phyloP scores from a whole-genome alignment of 768 basidiomycete species.

The Russula olivacea region DNA sequence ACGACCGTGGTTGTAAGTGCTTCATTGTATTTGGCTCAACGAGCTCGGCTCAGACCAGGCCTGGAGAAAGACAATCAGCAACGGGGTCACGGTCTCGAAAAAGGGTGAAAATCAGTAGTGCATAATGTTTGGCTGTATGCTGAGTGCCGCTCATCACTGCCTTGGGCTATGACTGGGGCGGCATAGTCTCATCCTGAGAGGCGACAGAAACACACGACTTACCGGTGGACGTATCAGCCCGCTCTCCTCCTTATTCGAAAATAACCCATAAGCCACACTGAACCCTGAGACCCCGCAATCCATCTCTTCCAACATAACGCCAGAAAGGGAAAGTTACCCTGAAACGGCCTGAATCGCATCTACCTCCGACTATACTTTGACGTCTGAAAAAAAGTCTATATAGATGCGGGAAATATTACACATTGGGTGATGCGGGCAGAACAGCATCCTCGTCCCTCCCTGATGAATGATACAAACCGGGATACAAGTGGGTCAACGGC shows the following conservation, averaged over 20 bases:
- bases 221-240: neutral
- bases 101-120: constrained; percentile 18
- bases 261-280: neutral
- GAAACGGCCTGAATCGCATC: neutral
- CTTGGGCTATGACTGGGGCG: constrained; percentile 27
- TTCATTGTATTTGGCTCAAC: neutral
- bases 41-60: neutral
- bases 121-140: constrained; percentile 28
- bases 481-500: constrained; percentile 9
- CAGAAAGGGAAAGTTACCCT: neutral
- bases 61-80: constrained; percentile 1
- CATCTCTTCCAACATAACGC: neutral
- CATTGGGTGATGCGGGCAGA: constrained; percentile 40
- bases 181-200: constrained; percentile 22
- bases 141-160: constrained; percentile 25
- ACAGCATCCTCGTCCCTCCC: constrained; percentile 73
- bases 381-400: constrained; percentile 18
- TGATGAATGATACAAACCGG: constrained; percentile 35
- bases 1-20: neutral
- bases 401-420: constrained; percentile 20
- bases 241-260: neutral
- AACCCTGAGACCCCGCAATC: neutral
- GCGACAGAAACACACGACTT: neutral
- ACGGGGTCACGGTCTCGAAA: neutral
- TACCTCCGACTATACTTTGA: constrained; percentile 2